Conservation (phyloP, 805 yeast genomes). For the Ogataea siamensis region DNA sequence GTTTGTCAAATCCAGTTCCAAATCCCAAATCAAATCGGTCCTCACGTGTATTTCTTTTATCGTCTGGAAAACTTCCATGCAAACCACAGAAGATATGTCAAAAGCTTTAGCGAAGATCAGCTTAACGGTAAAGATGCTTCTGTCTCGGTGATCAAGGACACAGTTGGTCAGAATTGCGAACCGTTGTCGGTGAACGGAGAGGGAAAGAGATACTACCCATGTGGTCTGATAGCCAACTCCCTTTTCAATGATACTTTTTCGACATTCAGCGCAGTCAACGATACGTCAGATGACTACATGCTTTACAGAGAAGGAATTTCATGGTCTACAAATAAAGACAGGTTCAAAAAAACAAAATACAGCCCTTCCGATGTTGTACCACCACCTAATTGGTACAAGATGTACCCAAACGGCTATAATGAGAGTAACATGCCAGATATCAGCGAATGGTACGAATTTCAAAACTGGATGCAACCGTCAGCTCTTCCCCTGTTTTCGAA, state of each 20-base stretch:
- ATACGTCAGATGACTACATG: constrained; percentile 40
- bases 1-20: constrained; percentile 72
- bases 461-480: constrained; percentile 85
- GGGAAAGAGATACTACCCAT: constrained; percentile 66
- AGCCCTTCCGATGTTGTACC: constrained; percentile 63
- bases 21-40: constrained; percentile 67
- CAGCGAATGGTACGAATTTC: constrained; percentile 64
- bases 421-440: constrained; percentile 68
- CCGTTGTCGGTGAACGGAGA: constrained; percentile 51
- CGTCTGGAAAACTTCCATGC: constrained; percentile 84
- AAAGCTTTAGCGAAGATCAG: constrained; percentile 78
- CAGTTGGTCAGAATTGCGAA: constrained; percentile 56
- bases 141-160: constrained; percentile 48
- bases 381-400: constrained; percentile 79
- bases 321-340: constrained; percentile 66
- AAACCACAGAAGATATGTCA: constrained; percentile 93
- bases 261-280: constrained; percentile 42
- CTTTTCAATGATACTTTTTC: constrained; percentile 74
- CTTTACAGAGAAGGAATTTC: constrained; percentile 59
- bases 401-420: constrained; percentile 72
- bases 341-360: constrained; percentile 65
- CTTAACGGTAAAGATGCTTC: constrained; percentile 70
- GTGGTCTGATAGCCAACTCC: constrained; percentile 82
- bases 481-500: constrained; percentile 69
- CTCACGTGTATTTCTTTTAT: constrained; percentile 78